Evolutionary conservation across 257 asterid genomes (phyloP), one percentile per base, ranked within the genome.

Genomic region (Paraleonurus japonicus): DNA sequence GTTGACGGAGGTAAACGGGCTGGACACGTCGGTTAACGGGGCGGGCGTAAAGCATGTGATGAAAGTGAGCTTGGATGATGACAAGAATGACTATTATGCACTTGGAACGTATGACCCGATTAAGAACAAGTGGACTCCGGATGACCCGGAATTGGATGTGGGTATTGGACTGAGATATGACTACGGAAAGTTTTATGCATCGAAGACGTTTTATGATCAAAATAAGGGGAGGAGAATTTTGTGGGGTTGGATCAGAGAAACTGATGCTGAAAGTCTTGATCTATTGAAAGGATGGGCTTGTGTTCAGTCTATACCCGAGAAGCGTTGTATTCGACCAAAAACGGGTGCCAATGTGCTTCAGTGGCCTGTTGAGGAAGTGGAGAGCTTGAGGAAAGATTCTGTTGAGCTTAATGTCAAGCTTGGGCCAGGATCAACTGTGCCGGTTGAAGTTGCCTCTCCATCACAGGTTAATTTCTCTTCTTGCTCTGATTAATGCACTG

Each of bases 301-400:
- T 28, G 75, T 92, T 23, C 93, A 89, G 96, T 75, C 86, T 1
- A 80, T 92, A 75, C 98, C 98, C 98, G 5, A 84, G 98, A 77
- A 89, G 85, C 1, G 68, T 89, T n/a, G 84, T 83, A 51, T 85
- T 72, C 59, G 98, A 92, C 75, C 37, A 76, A 55, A 87, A 73
- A 85, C 96, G 0, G 82, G 88, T 1, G 86, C 65, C 13, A 80
- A 88, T 81, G 20, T 92, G 35, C 86, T 92, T 53, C 96, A 90
- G 19, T 92, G 98, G 97, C 97, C 98, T 11, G 90, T 92, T 28
- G 75, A 78, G 55, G 98, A 92, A 76, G 80, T 89, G 20, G 97
- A 95, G 82, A 87, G 84, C 76, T 81, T 89, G 82, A 87, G 99
- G 76, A 20, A 66, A 10, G 77, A 77, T 41, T 77, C 80, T 9